These are phyloP conservation scores for Talaromyces sp. DNA, from an alignment of 2,329 filamentous ascomycete species.

Conservation along the genomic window DNA sequence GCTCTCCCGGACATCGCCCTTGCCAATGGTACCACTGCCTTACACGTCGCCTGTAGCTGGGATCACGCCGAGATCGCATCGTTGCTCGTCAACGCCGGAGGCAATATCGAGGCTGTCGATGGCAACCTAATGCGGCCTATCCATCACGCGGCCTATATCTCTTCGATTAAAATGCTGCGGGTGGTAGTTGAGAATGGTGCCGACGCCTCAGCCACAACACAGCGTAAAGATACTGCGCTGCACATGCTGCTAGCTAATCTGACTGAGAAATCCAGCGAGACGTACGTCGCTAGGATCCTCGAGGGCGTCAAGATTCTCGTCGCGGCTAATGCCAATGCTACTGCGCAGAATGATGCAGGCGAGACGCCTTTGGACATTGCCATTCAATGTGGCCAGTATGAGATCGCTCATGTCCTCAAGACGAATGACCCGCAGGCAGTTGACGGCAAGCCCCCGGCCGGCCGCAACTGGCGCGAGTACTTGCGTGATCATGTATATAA, in stretches of 20 bases:
- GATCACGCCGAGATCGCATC: neutral
- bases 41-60: conserved; percentile 3
- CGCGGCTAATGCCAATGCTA: neutral
- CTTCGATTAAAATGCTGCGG: neutral
- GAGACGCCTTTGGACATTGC: neutral
- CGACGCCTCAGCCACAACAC: neutral
- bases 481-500: conserved; percentile 3
- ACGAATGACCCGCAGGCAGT: neutral
- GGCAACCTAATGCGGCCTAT: neutral
- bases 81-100: conserved; percentile 5
- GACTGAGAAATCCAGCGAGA: neutral
- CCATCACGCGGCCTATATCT: conserved; percentile 7
- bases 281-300: neutral
- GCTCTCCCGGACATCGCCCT: neutral
- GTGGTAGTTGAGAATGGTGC: conserved; percentile 1
- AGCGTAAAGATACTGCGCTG: neutral
- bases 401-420: neutral
- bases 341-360: neutral
- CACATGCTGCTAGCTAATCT: conserved; percentile 1
- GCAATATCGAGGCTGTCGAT: conserved; percentile 1
- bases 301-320: neutral
- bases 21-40: neutral
- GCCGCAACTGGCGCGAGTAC: conserved; percentile 8
- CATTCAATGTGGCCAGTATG: neutral
- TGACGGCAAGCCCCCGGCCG: neutral